Evolutionary conservation across 768 basidiomycete genomes (phyloP).

Genomic region (Trametes coccinea): DNA sequence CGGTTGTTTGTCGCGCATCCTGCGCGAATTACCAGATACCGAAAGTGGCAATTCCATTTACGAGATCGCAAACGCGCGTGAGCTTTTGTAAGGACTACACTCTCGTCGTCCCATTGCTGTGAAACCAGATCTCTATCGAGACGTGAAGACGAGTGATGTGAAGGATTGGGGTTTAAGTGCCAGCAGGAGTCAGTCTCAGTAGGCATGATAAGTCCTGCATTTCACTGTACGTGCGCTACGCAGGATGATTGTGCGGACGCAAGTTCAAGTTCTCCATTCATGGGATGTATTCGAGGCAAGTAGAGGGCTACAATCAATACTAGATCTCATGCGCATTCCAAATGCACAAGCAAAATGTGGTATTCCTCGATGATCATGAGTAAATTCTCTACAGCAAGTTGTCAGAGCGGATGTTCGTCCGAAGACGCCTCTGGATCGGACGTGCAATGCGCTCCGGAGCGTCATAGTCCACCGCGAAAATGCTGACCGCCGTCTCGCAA

Average conservation of each 20-base stretch:
- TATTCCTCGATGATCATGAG: too few species aligned
- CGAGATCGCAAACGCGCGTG: too few species aligned
- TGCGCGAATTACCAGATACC: neutral
- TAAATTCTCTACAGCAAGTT: neutral
- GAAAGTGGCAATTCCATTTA: neutral
- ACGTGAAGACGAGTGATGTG: neutral
- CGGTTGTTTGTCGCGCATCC: conserved; percentile 15
- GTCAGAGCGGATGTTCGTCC: conserved; percentile 1
- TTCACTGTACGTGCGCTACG: too few species aligned
- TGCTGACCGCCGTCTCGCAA: conserved; percentile 32
- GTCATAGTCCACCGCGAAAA: conserved; percentile 35
- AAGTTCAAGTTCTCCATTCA: too few species aligned
- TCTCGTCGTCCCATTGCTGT: conserved; percentile 2
- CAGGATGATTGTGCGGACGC: too few species aligned
- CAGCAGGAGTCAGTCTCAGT: neutral
- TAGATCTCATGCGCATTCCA: too few species aligned
- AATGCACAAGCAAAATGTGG: neutral
- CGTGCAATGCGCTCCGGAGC: conserved; percentile 30
- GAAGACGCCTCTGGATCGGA: conserved; percentile 23
- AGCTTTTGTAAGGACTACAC: neutral
- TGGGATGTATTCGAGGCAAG: too few species aligned
- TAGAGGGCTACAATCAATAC: too few species aligned
- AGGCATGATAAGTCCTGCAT: too few species aligned
- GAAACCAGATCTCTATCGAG: conserved; percentile 4
- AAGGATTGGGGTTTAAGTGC: neutral